These are phyloP conservation scores for Dendrobium chrysotoxum DNA, from an alignment of 106 monocot genomes.

Conservation along the genomic window DNA sequence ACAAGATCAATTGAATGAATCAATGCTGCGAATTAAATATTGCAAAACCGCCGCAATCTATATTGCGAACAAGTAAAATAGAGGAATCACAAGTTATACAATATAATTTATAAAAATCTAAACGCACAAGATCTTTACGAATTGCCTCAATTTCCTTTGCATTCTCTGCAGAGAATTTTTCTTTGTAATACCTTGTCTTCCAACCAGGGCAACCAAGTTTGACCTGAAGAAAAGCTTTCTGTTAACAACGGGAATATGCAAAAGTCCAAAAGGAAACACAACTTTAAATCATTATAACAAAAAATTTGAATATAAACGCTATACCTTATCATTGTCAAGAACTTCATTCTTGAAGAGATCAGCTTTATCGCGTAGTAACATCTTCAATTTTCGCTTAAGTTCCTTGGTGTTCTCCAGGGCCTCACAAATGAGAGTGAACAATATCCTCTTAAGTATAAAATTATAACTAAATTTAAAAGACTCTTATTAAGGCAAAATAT, in stretches of 20 bases:
- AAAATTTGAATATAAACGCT: background rate
- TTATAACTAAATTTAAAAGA: background rate
- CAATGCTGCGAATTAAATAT: background rate
- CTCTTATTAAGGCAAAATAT: background rate
- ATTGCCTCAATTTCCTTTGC: conserved; percentile 17
- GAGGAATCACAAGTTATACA: background rate
- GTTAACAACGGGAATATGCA: background rate
- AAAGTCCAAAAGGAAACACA: background rate
- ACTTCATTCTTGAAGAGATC: conserved; percentile 12
- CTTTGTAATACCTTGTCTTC: conserved; percentile 31
- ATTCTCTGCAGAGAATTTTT: conserved; percentile 27
- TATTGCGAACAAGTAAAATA: background rate
- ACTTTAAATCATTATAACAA: background rate
- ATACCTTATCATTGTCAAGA: conserved; percentile 14
- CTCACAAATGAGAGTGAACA: conserved; percentile 1
- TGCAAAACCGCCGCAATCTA: background rate
- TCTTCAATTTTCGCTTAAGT: conserved; percentile 8
- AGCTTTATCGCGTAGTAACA: background rate
- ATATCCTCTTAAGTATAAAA: background rate
- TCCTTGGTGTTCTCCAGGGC: conserved; percentile 12
- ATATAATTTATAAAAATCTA: background rate
- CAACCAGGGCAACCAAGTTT: conserved; percentile 29
- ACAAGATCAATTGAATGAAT: background rate
- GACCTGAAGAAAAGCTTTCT: conserved; percentile 16
- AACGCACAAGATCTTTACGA: conserved; percentile 25